phyloP scores from a whole-genome alignment of 306 rosid species.

The Benincasa hispida region DNA sequence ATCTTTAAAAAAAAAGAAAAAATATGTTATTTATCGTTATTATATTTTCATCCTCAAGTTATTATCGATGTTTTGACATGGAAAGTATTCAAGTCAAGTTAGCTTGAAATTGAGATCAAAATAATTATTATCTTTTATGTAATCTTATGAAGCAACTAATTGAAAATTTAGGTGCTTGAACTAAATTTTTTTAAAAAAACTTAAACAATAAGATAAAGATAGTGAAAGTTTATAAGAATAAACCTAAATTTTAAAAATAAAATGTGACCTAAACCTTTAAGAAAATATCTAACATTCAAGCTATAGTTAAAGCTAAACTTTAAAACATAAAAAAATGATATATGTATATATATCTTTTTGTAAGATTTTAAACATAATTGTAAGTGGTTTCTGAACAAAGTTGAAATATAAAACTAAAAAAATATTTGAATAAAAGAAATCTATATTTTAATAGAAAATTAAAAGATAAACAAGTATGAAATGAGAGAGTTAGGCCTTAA shows the following conservation, averaged over 20 bases:
- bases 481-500: background rate
- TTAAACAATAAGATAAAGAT: background rate
- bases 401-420: background rate
- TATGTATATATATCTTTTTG: background rate
- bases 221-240: background rate
- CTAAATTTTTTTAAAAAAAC: too few species aligned
- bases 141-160: too few species aligned
- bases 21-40: too few species aligned
- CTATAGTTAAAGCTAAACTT: background rate
- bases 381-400: background rate
- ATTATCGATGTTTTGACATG: too few species aligned
- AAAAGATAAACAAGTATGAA: background rate
- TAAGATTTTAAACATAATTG: background rate
- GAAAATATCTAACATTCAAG: background rate
- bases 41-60: too few species aligned
- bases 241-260: background rate
- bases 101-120: too few species aligned
- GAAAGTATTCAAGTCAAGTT: too few species aligned
- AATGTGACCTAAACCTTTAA: background rate
- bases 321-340: background rate
- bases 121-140: too few species aligned
- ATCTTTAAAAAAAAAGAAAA: too few species aligned
- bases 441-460: background rate
- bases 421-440: background rate
- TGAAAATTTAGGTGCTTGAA: too few species aligned